phyloP scores from a whole-genome alignment of 2,329 filamentous ascomycete species.

The Aspergillus sp. region DNA sequence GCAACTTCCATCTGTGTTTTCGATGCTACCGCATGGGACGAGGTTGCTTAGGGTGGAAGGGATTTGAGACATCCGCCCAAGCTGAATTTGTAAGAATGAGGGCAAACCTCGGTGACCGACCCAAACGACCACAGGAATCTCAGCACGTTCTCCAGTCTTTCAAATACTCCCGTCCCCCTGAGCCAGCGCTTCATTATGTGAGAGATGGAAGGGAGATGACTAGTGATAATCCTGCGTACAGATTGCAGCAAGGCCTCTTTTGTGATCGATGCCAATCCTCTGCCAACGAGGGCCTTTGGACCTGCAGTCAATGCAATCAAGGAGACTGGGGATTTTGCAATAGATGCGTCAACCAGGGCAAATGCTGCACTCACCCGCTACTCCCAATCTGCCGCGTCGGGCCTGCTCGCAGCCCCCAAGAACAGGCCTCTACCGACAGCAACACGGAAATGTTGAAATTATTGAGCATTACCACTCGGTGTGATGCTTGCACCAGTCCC shows the following conservation, averaged over 20 bases:
- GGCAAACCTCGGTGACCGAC: constrained; percentile 27
- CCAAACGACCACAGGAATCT: constrained; percentile 17
- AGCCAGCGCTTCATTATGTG: constrained; percentile 26
- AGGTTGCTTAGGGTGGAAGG: constrained; percentile 85
- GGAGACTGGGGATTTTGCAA: constrained; percentile 96
- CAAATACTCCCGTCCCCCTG: constrained; percentile 33
- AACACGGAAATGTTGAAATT: constrained; percentile 59
- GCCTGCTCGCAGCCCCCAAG: constrained; percentile 23
- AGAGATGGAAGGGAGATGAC: constrained; percentile 54
- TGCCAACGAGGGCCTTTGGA: constrained; percentile 86
- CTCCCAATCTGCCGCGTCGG: constrained; percentile 69
- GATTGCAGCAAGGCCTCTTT: constrained; percentile 78
- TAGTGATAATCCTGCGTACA: constrained; percentile 64
- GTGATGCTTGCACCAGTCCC: constrained; percentile 72
- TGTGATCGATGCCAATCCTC: constrained; percentile 73
- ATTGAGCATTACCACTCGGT: constrained; percentile 71
- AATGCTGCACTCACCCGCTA: constrained; percentile 77
- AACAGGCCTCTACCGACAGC: constrained; percentile 32
- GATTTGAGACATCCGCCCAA: constrained; percentile 75
- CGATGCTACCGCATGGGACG: constrained; percentile 74
- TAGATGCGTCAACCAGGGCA: constrained; percentile 77
- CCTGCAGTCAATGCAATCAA: constrained; percentile 81
- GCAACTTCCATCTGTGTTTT: constrained; percentile 76
- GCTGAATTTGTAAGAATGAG: constrained; percentile 61
- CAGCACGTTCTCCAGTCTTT: constrained; percentile 53